Base-by-base conservation (phyloP, 805 yeast genomes). In the Candida ipomoeae region DNA sequence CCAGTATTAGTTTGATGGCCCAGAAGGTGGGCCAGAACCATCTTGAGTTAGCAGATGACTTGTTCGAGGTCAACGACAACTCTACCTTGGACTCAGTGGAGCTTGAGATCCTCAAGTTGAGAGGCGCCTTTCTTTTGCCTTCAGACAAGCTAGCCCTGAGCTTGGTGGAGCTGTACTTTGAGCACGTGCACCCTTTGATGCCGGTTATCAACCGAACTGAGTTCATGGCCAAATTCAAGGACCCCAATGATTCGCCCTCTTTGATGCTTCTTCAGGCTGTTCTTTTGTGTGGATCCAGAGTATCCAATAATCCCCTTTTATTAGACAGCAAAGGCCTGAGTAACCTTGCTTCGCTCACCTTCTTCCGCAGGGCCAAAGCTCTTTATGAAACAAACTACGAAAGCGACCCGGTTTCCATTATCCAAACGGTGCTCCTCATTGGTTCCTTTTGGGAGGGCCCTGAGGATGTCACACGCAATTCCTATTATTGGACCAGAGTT, bases 401-500 rank as follows among this genome's bases (percentile, higher is more conserved):
- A 65, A 68, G 75, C 32, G 89, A 86, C 59, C 80, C 87, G 1
- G 70, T 84, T 1, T 68, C 80, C 5, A 67, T 84, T 21, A 73
- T 87, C 7, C 90, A 85, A 60, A 75, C 89, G 0, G 68, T 84
- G 36, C 64, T 82, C 20, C 66, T 87, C 29, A 74, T 87, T 53
- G 85, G 87, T 0, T 77, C 83, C 58, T 84, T 82, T 66, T 83
- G 89, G 83, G 91, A 84, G 55, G 84, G 87, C 2, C 86, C 87
- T 8, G 85, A 85, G 55, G 83, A 81, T 56, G 83, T 82, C 35
- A 75, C 86, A 29, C 79, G 83, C 48, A 84, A 83, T 62, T 79
- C 83, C 2, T 81, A 78, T 60, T 83, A 83, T 64, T 83, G 89
- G 89, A 77, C 84, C 10, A 74, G 88, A 45, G 78, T 82, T 10